Evolutionary conservation across 2,329 filamentous ascomycete genomes (phyloP).

Genomic region (Diaporthe ilicicola): DNA sequence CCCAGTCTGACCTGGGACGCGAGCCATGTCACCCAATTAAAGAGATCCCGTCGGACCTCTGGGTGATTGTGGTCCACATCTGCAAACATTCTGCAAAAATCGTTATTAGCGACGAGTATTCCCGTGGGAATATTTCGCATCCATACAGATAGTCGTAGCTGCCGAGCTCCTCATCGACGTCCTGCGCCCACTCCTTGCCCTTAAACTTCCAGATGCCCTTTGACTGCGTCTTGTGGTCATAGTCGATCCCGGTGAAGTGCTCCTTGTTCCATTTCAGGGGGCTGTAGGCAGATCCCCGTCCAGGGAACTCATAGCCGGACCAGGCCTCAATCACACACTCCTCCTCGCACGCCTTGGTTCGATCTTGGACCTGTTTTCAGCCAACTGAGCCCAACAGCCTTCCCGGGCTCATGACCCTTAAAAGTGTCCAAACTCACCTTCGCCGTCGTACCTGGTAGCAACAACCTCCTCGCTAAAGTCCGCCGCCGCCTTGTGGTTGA

Average conservation of each 20-base stretch:
- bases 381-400: neutral
- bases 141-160: conserved; percentile 62
- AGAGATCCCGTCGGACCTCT: conserved; percentile 43
- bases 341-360: conserved; percentile 60
- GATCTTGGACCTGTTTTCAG: conserved; percentile 49
- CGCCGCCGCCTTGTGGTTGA: conserved; percentile 77
- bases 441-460: conserved; percentile 67
- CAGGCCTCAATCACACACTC: conserved; percentile 72
- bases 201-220: conserved; percentile 72
- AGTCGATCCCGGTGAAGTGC: conserved; percentile 76
- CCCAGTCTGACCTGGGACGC: conserved; percentile 41
- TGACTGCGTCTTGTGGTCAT: conserved; percentile 61
- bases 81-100: conserved; percentile 43
- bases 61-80: conserved; percentile 46
- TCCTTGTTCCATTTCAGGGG: conserved; percentile 70
- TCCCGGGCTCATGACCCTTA: too few species aligned
- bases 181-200: conserved; percentile 70
- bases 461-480: conserved; percentile 68
- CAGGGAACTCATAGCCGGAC: conserved; percentile 73
- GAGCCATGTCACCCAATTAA: conserved; percentile 46
- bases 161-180: conserved; percentile 64
- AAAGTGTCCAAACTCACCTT: conserved; percentile 42
- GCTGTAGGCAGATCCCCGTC: conserved; percentile 67
- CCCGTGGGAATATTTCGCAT: too few species aligned
- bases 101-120: neutral